phyloP scores from a whole-genome alignment of 2,329 filamentous ascomycete genomes.

The Epichloe sp. region DNA sequence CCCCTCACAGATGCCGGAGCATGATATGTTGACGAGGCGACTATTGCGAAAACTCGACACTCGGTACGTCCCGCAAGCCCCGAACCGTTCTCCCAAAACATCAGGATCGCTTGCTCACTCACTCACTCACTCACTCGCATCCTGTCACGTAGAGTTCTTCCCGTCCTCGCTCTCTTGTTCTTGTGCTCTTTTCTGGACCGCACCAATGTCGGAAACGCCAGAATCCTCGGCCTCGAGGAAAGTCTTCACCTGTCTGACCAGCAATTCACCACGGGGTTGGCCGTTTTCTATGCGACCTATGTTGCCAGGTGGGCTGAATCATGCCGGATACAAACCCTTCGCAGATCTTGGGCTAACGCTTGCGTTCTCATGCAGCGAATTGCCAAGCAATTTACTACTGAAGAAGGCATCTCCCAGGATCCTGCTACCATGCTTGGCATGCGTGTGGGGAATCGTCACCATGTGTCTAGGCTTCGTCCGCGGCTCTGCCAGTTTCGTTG shows the following conservation, averaged over 20 bases:
- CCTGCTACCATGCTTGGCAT: conserved; percentile 52
- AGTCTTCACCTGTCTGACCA: conserved; percentile 44
- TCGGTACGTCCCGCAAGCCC: conserved; percentile 5
- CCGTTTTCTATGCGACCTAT: conserved; percentile 53
- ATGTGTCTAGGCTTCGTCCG: conserved; percentile 55
- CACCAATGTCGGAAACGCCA: conserved; percentile 62
- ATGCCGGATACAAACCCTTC: not conserved
- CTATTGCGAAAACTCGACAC: conserved; percentile 18
- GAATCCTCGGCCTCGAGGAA: conserved; percentile 47
- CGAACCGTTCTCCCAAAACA: not conserved
- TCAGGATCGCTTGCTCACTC: not conserved
- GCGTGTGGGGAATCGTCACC: conserved; percentile 54
- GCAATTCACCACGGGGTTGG: conserved; percentile 51
- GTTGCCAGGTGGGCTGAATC: conserved; percentile 34
- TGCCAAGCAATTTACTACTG: conserved; percentile 51
- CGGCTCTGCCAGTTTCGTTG: conserved; percentile 52
- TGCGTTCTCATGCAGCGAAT: conserved; percentile 26
- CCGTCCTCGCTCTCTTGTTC: conserved; percentile 50
- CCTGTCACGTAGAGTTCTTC: conserved; percentile 36
- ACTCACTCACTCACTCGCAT: not conserved
- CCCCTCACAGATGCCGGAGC: conserved; percentile 5
- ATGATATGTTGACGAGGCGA: conserved; percentile 10
- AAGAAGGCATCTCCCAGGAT: conserved; percentile 48
- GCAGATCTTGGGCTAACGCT: no score
- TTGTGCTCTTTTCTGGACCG: conserved; percentile 53